A percentile compares a stretch with the other conserved stretches of the same genome.
Evolutionary conservation across 2,329 filamentous ascomycete species (phyloP).

Genomic region (Phyllosticta capitalensis): DNA sequence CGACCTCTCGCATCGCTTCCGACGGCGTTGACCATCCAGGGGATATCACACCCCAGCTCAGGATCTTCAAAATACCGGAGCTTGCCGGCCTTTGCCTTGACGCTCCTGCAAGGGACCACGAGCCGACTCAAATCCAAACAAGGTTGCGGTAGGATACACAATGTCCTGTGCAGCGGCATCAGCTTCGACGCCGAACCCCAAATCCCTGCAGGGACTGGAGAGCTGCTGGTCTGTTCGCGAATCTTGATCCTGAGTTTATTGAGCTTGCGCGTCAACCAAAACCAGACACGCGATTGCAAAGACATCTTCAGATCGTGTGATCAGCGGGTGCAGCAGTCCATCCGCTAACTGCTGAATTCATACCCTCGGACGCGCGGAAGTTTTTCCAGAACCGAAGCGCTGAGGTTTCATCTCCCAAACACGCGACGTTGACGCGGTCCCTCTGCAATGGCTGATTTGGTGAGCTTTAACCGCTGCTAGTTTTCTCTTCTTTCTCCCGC

Average conservation of each 20-base stretch:
- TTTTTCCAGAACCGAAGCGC: not conserved
- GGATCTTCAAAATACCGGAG: not conserved
- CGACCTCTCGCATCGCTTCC: no score
- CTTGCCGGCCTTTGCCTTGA: not conserved
- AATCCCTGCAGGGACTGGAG: not conserved
- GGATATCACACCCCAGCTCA: not conserved
- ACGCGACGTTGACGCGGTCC: not conserved
- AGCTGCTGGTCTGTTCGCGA: not conserved
- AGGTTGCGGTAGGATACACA: not conserved
- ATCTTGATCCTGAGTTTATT: not conserved
- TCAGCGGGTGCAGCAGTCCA: not conserved
- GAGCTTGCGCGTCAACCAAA: no score
- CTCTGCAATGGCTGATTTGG: not conserved
- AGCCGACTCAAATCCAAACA: not conserved
- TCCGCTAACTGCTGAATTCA: not conserved
- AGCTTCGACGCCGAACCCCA: not conserved
- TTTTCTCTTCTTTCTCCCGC: not conserved
- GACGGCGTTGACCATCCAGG: no score
- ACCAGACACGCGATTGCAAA: no score
- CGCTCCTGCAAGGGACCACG: not conserved
- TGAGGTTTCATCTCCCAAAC: not conserved
- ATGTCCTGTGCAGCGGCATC: not conserved
- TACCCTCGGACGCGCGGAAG: not conserved
- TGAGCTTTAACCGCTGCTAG: not conserved
- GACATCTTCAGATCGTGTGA: no score